Percentiles rank a stretch among this genome's conserved stretches.
Conservation (phyloP, 257 asterid species). For the Perilla frutescens region DNA sequence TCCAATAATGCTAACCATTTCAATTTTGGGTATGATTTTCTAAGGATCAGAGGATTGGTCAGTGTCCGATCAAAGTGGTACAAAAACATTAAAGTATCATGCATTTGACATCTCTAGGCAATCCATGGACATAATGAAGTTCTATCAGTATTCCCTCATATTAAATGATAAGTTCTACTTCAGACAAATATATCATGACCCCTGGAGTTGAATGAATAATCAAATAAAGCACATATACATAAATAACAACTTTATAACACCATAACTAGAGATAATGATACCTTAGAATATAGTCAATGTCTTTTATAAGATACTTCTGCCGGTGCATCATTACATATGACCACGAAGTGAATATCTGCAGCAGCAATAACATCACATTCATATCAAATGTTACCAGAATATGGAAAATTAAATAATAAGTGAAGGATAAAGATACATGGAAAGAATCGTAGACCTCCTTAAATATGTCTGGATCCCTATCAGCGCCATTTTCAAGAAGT, state of each 20-base stretch:
- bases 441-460: slow-evolving; percentile 64
- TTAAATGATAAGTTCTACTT: not conserved
- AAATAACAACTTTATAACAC: slow-evolving; percentile 3
- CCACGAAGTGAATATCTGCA: slow-evolving; percentile 95
- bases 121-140: not conserved
- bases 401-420: slow-evolving; percentile 10
- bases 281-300: slow-evolving; percentile 65
- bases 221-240: not conserved
- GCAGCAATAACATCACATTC: slow-evolving; percentile 25
- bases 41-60: not conserved
- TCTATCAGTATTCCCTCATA: slow-evolving; percentile 5
- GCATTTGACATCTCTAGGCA: slow-evolving; percentile 14
- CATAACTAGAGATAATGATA: slow-evolving; percentile 40
- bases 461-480: slow-evolving; percentile 86
- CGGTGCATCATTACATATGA: slow-evolving; percentile 77
- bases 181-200: slow-evolving; percentile 1
- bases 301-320: slow-evolving; percentile 72
- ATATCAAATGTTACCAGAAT: slow-evolving; percentile 23
- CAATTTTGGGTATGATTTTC: not conserved
- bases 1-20: slow-evolving; percentile 1
- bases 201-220: not conserved
- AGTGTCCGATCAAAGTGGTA: not conserved
- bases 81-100: slow-evolving; percentile 14
- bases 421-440: slow-evolving; percentile 22
- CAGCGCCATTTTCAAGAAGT: slow-evolving; percentile 88